Evolutionary conservation across 345 rosid genomes (phyloP), one percentile per base, ranked within the genome.

Genomic region (Pugionium cornutum): DNA sequence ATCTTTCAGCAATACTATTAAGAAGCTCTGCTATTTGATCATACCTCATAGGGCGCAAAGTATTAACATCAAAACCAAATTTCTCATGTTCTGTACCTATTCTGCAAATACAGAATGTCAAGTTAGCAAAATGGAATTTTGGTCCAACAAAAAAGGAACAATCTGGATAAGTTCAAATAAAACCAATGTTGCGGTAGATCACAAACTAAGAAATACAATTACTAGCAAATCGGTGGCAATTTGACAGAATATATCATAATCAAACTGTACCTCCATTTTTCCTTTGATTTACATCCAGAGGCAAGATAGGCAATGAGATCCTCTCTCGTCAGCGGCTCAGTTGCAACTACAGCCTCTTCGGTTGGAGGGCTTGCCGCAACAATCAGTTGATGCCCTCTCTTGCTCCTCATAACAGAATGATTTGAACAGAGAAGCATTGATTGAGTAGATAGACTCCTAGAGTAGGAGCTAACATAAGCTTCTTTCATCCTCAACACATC

Each of bases 11-110:
- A 36, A 94, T 94, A 72, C 99, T 76, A 65, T 90, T 76, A 48
- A 94, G 97, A 78, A 94, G 70, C 75, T 88, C 92, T 1, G 96
- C 79, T 75, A 94, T 94, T 72, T 94, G 99, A 52, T 85, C 95
- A 76, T 94, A 94, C 74, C 81, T 90, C 95, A 94, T 90, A 49
- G 99, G 97, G 8, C 75, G 82, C 61, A 88, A 58, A 40, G 88
- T 85, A 75, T 79, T 81, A 62, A 82, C 72, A 75, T 90, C 95
- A 70, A 90, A 94, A 69, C 99, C 99, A 80, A 94, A 94, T 74
- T 94, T 94, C 88, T 94, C 99, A 42, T 94, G 99, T 64, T 94
- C 99, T 9, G 97, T 90, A 47, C 99, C 99, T 79, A 94, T 94
- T 79, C 99, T 94, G 95, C 28, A 70, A 75, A 57, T 11, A 32